Evolutionary conservation across 495 filamentous ascomycete species (phyloP).

Genomic region (Tuber magnatum): DNA sequence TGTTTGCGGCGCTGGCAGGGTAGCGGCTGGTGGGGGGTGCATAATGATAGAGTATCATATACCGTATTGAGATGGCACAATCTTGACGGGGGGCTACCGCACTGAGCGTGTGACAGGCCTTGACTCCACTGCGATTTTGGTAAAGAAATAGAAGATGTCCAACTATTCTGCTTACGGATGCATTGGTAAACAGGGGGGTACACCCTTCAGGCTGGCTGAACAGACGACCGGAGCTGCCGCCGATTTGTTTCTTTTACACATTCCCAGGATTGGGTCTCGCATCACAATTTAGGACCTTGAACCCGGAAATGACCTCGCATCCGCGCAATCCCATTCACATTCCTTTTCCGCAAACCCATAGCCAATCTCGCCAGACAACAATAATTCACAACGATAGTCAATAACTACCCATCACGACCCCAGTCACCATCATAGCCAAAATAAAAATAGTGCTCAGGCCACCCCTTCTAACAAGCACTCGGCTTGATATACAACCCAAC

Average conservation of each 20-base stretch:
- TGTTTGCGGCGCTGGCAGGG: slow-evolving; percentile 18
- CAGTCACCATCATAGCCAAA: background rate
- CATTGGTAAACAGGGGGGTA: background rate
- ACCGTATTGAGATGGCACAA: background rate
- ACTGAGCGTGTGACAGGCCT: background rate
- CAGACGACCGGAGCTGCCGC: background rate
- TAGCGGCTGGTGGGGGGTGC: background rate
- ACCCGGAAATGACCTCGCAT: background rate
- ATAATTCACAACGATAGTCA: background rate
- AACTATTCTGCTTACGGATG: background rate
- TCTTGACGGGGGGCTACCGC: background rate
- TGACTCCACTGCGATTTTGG: background rate
- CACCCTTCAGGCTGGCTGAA: background rate
- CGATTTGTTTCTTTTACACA: background rate
- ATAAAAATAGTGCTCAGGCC: background rate
- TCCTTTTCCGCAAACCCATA: background rate
- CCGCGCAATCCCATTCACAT: background rate
- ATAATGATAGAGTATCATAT: background rate
- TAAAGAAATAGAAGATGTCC: background rate
- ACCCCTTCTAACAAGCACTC: slow-evolving; percentile 5
- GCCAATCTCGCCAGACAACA: background rate
- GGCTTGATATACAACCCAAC: slow-evolving; percentile 11
- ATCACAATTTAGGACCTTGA: background rate
- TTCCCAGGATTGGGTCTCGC: background rate
- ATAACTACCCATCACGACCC: background rate